Evolutionary conservation across 306 rosid species (phyloP).

Genomic region (Cotoneaster glaucophyllus): DNA sequence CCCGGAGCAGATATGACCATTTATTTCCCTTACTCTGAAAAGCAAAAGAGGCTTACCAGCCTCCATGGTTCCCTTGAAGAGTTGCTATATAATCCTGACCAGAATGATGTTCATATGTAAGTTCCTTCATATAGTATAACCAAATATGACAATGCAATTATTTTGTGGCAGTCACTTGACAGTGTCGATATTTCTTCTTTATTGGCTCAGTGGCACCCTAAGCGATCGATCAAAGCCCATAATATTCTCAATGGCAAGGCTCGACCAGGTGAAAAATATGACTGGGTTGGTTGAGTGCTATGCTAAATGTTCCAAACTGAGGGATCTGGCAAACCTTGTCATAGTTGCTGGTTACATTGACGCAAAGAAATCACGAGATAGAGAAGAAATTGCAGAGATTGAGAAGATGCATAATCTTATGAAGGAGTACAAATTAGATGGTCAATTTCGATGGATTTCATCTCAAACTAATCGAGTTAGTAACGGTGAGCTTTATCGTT

Average conservation of each 20-base stretch:
- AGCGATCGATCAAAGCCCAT: slow-evolving; percentile 72
- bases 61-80: slow-evolving; percentile 71
- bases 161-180: background rate
- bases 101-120: slow-evolving; percentile 66
- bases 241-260: slow-evolving; percentile 88
- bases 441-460: slow-evolving; percentile 80
- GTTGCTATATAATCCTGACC: slow-evolving; percentile 57
- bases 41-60: slow-evolving; percentile 69
- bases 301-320: slow-evolving; percentile 61
- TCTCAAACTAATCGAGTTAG: slow-evolving; percentile 87
- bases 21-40: slow-evolving; percentile 77
- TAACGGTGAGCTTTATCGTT: slow-evolving; percentile 90
- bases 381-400: slow-evolving; percentile 87
- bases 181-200: slow-evolving; percentile 16
- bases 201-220: slow-evolving; percentile 54
- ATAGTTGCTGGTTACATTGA: slow-evolving; percentile 78
- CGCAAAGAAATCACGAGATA: slow-evolving; percentile 66
- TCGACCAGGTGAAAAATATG: slow-evolving; percentile 75
- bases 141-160: background rate
- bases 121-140: slow-evolving; percentile 19
- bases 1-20: slow-evolving; percentile 92
- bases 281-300: slow-evolving; percentile 76
- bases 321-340: slow-evolving; percentile 84
- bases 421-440: slow-evolving; percentile 44
- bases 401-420: slow-evolving; percentile 86